Percentiles rank a stretch among this genome's conserved stretches.
These are phyloP conservation scores for Emmonsiellopsis sp. DNA, from an alignment of 2,329 filamentous ascomycete genomes.

Conservation along the genomic window DNA sequence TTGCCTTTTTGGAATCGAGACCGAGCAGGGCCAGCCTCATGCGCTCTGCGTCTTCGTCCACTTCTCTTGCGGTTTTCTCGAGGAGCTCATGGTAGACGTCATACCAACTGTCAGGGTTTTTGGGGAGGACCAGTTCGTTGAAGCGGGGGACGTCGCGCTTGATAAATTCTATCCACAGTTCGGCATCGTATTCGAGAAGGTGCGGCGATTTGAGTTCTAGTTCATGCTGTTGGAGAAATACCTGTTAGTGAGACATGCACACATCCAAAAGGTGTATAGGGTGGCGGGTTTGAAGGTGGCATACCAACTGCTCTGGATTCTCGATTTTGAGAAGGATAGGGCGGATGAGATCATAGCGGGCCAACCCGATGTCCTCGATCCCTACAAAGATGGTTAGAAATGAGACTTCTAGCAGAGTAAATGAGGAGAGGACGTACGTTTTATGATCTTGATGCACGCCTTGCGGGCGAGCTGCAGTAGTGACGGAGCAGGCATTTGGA, in stretches of 20 bases:
- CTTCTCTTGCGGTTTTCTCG: constrained; percentile 46
- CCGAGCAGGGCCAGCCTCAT: constrained; percentile 50
- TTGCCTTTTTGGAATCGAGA: constrained; percentile 48
- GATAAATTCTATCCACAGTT: constrained; percentile 74
- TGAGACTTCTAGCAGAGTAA: background rate
- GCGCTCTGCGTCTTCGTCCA: constrained; percentile 48
- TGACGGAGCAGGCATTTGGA: constrained; percentile 25
- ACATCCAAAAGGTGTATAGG: background rate
- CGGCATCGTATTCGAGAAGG: constrained; percentile 56
- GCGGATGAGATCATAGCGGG: constrained; percentile 57
- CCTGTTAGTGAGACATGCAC: background rate
- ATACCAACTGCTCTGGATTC: constrained; percentile 62
- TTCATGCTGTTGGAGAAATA: constrained; percentile 27
- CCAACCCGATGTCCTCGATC: constrained; percentile 61
- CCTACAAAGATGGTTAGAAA: constrained; percentile 21
- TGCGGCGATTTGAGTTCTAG: constrained; percentile 72
- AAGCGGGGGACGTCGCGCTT: constrained; percentile 63
- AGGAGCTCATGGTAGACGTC: constrained; percentile 65
- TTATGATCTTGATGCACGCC: constrained; percentile 28
- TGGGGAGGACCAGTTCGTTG: constrained; percentile 56
- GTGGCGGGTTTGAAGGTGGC: constrained; percentile 10
- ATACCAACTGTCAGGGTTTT: constrained; percentile 62
- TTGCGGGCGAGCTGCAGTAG: constrained; percentile 26
- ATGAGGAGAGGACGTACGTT: constrained; percentile 19
- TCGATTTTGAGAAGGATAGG: constrained; percentile 63